Evolutionary conservation across 2,329 filamentous ascomycete species (phyloP).

Genomic region (Microcyclospora tardicrescens): DNA sequence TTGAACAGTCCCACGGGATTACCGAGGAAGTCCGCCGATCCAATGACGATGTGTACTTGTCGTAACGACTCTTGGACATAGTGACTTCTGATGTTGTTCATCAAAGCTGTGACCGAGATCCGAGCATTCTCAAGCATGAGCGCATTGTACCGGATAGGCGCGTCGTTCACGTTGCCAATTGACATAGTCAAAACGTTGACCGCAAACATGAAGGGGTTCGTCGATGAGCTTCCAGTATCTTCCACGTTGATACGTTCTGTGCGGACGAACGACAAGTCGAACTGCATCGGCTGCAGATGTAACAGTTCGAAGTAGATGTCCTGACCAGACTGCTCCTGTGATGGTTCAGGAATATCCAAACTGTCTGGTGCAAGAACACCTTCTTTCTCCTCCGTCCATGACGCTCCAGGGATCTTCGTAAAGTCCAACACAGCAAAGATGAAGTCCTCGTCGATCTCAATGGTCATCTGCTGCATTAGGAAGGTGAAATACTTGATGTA

Average conservation of each 20-base stretch:
- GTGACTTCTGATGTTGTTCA: slow-evolving; percentile 79
- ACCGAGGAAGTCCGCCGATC: slow-evolving; percentile 91
- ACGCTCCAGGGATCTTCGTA: slow-evolving; percentile 78
- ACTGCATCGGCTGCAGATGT: slow-evolving; percentile 95
- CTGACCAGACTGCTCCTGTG: slow-evolving; percentile 68
- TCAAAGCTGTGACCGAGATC: slow-evolving; percentile 70
- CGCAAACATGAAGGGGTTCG: slow-evolving; percentile 96
- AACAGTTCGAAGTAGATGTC: slow-evolving; percentile 97
- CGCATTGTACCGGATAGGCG: slow-evolving; percentile 84
- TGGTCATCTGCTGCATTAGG: slow-evolving; percentile 90
- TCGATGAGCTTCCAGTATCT: slow-evolving; percentile 70
- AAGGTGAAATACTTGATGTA: slow-evolving; percentile 98
- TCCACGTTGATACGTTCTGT: slow-evolving; percentile 95
- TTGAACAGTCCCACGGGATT: slow-evolving; percentile 98
- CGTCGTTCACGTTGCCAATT: slow-evolving; percentile 97
- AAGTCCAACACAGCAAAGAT: slow-evolving; percentile 94
- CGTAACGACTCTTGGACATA: slow-evolving; percentile 94
- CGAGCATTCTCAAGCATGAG: slow-evolving; percentile 90
- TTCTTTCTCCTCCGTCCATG: slow-evolving; percentile 72
- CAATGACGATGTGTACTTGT: slow-evolving; percentile 93
- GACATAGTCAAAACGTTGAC: slow-evolving; percentile 99
- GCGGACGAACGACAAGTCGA: slow-evolving; percentile 91
- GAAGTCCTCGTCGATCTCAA: slow-evolving; percentile 96
- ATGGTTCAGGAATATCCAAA: slow-evolving; percentile 84
- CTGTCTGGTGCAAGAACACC: slow-evolving; percentile 80